phyloP scores from a whole-genome alignment of 257 asterid genomes.

The Penstemon barbatus region DNA sequence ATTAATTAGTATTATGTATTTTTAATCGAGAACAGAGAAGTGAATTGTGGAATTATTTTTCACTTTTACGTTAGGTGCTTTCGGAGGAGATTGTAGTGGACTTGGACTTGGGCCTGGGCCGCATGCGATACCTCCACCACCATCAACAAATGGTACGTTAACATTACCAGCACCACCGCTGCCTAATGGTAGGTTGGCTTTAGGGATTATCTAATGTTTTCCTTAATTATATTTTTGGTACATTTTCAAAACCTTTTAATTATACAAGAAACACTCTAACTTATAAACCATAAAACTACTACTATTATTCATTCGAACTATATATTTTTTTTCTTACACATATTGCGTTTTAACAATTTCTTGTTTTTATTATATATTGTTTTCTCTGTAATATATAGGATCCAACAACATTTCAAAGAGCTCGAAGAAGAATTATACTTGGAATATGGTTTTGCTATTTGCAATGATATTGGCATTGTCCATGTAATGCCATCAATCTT shows the following conservation, averaged over 20 bases:
- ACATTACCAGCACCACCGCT: not conserved
- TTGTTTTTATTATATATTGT: not conserved
- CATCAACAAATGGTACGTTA: conserved; percentile 36
- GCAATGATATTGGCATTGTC: conserved; percentile 17
- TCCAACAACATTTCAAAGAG: conserved; percentile 22
- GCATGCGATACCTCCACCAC: conserved; percentile 12
- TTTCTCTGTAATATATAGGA: conserved; percentile 21
- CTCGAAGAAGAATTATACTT: conserved; percentile 21
- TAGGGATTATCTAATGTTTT: no score
- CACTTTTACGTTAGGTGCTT: conserved; percentile 28
- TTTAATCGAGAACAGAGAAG: no score
- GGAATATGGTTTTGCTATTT: conserved; percentile 25
- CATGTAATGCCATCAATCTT: not conserved
- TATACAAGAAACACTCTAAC: no score
- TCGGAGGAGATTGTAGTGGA: conserved; percentile 39
- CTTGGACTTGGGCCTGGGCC: conserved; percentile 12
- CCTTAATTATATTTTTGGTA: no score
- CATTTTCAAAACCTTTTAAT: no score
- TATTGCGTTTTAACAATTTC: not conserved
- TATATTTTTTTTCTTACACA: no score
- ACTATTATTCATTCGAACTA: no score
- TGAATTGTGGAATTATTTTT: not conserved
- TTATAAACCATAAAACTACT: no score
- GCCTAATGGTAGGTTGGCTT: conserved; percentile 7
- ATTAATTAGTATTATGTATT: no score